Conservation (phyloP, 192 early-diverging fungal species). For the Gryganskiella cystojenkinii region DNA sequence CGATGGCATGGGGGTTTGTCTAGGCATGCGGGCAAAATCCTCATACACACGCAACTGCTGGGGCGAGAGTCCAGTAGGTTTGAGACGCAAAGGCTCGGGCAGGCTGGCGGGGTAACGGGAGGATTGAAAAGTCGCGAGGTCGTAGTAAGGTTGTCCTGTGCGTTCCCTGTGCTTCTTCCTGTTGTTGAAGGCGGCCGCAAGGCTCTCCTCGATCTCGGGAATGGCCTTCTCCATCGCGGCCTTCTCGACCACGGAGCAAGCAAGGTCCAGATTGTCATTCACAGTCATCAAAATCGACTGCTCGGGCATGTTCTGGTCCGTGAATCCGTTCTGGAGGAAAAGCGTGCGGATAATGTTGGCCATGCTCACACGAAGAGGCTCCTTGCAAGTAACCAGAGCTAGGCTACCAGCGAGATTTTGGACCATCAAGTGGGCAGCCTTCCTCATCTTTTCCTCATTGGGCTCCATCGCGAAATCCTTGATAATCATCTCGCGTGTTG, state of each 20-base stretch:
- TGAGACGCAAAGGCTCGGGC: slow-evolving; percentile 88
- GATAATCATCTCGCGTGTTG: slow-evolving; percentile 89
- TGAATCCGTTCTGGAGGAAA: slow-evolving; percentile 79
- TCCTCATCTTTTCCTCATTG: slow-evolving; percentile 93
- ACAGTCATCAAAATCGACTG: slow-evolving; percentile 88
- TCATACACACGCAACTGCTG: slow-evolving; percentile 89
- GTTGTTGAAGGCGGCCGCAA: slow-evolving; percentile 72
- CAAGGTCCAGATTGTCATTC: slow-evolving; percentile 93
- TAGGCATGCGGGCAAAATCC: slow-evolving; percentile 79
- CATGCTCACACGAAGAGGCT: slow-evolving; percentile 91
- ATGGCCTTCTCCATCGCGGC: slow-evolving; percentile 95
- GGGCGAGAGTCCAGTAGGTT: slow-evolving; percentile 81
- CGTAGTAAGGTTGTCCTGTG: slow-evolving; percentile 91
- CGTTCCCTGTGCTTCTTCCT: slow-evolving; percentile 93
- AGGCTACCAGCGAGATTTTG: slow-evolving; percentile 89
- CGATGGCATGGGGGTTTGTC: slow-evolving; percentile 64
- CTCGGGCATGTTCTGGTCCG: slow-evolving; percentile 84
- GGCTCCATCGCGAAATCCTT: slow-evolving; percentile 98
- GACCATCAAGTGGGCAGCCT: slow-evolving; percentile 95
- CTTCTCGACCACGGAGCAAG: slow-evolving; percentile 94
- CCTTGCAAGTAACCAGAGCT: slow-evolving; percentile 92
- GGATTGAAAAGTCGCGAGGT: slow-evolving; percentile 79
- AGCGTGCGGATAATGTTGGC: slow-evolving; percentile 75
- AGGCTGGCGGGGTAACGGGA: slow-evolving; percentile 86
- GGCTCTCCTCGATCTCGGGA: slow-evolving; percentile 92